Conservation (phyloP, 176 grass and related monocot genomes). For the Phyllostachys edulis region DNA sequence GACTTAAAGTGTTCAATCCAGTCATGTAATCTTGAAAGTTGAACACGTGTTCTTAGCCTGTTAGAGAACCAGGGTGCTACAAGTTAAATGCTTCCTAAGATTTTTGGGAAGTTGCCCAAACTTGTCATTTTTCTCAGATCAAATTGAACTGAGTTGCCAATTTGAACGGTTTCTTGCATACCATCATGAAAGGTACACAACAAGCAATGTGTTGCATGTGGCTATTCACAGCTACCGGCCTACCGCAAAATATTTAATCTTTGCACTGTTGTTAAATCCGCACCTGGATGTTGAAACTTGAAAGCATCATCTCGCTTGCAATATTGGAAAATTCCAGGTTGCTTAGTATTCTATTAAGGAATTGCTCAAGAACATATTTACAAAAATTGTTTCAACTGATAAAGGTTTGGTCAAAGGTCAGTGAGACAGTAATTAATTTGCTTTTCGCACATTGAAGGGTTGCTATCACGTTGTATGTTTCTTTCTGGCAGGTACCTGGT, state of each 20-base stretch:
- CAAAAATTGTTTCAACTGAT: not conserved
- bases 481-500: not conserved
- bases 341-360: not conserved
- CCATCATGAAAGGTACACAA: not conserved
- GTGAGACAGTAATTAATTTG: too few species aligned
- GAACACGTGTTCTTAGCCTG: not conserved
- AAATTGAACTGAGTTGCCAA: not conserved
- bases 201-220: slow-evolving; percentile 6
- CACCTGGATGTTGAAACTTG: slow-evolving; percentile 17
- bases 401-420: not conserved
- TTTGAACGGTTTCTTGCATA: not conserved
- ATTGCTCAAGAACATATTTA: not conserved
- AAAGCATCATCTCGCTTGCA: not conserved
- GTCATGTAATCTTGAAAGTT: slow-evolving; percentile 12
- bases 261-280: not conserved
- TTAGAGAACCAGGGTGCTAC: not conserved
- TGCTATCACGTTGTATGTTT: not conserved
- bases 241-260: not conserved
- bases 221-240: not conserved
- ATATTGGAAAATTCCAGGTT: not conserved
- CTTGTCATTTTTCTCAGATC: not conserved
- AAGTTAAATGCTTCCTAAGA: not conserved
- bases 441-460: not conserved
- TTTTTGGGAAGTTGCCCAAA: not conserved
- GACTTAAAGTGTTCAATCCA: not conserved